phyloP scores from a whole-genome alignment of 176 grass and related monocot species.

The Ampelocalamus luodianensis region DNA sequence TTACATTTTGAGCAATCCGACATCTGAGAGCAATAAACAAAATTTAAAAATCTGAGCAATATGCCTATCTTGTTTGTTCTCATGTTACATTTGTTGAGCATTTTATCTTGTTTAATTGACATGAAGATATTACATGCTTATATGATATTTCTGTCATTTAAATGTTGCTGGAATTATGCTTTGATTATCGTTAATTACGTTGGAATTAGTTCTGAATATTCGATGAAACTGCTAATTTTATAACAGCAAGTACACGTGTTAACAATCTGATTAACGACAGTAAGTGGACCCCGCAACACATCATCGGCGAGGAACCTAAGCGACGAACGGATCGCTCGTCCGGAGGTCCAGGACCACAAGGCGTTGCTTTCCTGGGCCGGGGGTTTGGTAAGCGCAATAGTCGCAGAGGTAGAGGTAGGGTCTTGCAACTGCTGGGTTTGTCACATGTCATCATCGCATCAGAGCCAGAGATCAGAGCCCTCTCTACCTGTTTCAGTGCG shows the following conservation, averaged over 20 bases:
- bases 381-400: conserved; percentile 68
- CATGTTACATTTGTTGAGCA: too few relatives aligned
- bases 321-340: conserved; percentile 33
- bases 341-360: neutral
- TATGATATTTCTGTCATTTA: too few relatives aligned
- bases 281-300: conserved; percentile 31
- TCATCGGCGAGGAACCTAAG: conserved; percentile 29
- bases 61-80: too few relatives aligned
- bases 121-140: too few relatives aligned
- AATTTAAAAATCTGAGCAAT: too few relatives aligned
- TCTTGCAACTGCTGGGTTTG: conserved; percentile 8
- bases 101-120: too few relatives aligned
- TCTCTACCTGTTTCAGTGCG: neutral
- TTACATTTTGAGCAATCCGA: too few relatives aligned
- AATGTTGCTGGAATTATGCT: too few relatives aligned
- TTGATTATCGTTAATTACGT: too few relatives aligned
- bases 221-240: too few relatives aligned
- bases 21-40: too few relatives aligned
- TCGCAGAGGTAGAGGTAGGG: conserved; percentile 26
- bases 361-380: conserved; percentile 51
- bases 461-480: neutral
- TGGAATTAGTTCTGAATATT: too few relatives aligned
- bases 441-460: conserved; percentile 30
- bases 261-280: conserved; percentile 24
- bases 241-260: conserved; percentile 47